These are phyloP conservation scores for Entomortierella chlamydospora DNA, from an alignment of 192 early-diverging fungal species.

Conservation along the genomic window DNA sequence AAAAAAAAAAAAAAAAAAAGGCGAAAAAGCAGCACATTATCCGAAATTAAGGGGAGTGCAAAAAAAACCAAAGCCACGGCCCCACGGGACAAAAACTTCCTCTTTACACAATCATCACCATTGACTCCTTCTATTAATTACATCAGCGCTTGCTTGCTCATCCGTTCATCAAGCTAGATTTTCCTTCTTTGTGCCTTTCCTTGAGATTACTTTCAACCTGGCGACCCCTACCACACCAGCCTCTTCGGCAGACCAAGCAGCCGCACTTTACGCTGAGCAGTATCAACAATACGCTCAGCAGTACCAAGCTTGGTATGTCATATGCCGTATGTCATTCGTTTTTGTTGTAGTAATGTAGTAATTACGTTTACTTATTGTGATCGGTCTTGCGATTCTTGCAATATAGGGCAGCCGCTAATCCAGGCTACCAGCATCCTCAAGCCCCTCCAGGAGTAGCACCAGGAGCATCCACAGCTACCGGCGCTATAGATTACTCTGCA, in stretches of 20 bases:
- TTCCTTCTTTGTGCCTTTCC: constrained; percentile 1
- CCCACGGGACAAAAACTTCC: no score
- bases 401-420: constrained; percentile 43
- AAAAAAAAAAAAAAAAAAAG: no score
- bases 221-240: constrained; percentile 24
- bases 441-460: constrained; percentile 2
- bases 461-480: constrained; percentile 8
- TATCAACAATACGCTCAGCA: constrained; percentile 49
- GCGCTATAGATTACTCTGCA: constrained; percentile 36
- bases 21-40: no score
- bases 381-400: no score
- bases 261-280: constrained; percentile 46
- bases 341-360: no score
- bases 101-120: no score
- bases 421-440: constrained; percentile 31
- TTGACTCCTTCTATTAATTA: no score
- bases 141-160: background rate
- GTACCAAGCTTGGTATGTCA: constrained; percentile 43
- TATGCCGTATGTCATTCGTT: no score
- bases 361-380: no score
- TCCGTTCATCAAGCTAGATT: background rate
- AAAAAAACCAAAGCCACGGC: no score
- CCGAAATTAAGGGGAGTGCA: no score
- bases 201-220: constrained; percentile 18
- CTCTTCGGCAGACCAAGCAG: constrained; percentile 37